These are phyloP conservation scores for Sporothrix brunneoviolacea DNA, from an alignment of 2,329 filamentous ascomycete species.

Conservation along the genomic window DNA sequence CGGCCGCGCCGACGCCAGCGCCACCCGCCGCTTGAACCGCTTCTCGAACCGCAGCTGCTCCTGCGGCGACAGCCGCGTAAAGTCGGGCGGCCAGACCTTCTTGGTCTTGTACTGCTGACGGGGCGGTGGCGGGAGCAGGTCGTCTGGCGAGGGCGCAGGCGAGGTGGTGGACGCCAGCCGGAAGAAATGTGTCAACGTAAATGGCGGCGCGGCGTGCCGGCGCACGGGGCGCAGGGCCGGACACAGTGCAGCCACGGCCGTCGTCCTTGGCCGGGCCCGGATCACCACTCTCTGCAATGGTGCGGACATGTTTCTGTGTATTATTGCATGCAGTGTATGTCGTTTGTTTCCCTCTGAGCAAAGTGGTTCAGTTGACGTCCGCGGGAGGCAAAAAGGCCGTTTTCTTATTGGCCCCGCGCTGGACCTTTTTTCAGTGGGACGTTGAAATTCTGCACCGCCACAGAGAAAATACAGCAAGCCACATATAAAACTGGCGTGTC, in stretches of 20 bases:
- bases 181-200: too few species aligned
- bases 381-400: too few species aligned
- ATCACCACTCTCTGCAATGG: background rate
- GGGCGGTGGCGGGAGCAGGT: background rate
- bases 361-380: too few species aligned
- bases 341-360: too few species aligned
- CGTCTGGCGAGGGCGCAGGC: background rate
- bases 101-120: conserved; percentile 48
- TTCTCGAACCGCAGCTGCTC: conserved; percentile 74
- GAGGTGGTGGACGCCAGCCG: background rate
- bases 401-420: too few species aligned
- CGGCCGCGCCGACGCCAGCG: conserved; percentile 55
- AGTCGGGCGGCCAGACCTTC: conserved; percentile 73
- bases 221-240: too few species aligned
- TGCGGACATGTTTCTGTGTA: background rate
- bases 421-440: too few species aligned
- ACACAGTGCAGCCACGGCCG: background rate
- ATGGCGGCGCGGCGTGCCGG: too few species aligned
- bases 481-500: too few species aligned
- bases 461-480: too few species aligned
- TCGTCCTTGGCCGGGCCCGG: background rate
- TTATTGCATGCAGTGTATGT: too few species aligned
- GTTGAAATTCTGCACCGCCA: too few species aligned
- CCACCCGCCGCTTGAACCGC: conserved; percentile 65
- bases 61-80: conserved; percentile 60